These are phyloP conservation scores for Karstenula rhodostoma DNA, from an alignment of 2,329 filamentous ascomycete genomes.

Conservation along the genomic window DNA sequence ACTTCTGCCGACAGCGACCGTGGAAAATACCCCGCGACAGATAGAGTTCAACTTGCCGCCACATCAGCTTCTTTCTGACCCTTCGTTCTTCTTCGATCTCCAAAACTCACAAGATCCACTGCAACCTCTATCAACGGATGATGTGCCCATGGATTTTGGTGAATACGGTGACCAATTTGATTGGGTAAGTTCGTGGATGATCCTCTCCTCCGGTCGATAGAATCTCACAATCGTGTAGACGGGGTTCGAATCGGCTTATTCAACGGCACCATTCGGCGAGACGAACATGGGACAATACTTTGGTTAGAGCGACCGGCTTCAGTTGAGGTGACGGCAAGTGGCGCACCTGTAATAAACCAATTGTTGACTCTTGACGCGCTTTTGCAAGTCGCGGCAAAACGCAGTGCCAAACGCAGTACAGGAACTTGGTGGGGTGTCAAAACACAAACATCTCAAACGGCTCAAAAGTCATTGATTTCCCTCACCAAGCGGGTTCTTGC, in stretches of 20 bases:
- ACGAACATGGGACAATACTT: conserved; percentile 8
- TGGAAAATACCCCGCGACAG: conserved; percentile 1
- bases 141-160: conserved; percentile 35
- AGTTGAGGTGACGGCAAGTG: background rate
- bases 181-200: conserved; percentile 30
- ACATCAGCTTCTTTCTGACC: background rate
- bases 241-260: conserved; percentile 22
- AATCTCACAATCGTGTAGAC: conserved; percentile 15
- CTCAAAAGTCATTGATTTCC: too few relatives aligned
- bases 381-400: too few relatives aligned
- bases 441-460: too few relatives aligned
- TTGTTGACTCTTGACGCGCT: too few relatives aligned
- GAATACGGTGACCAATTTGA: conserved; percentile 34
- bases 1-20: background rate
- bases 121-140: conserved; percentile 25
- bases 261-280: conserved; percentile 18
- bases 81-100: conserved; percentile 27
- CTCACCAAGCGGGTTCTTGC: too few relatives aligned
- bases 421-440: too few relatives aligned
- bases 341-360: background rate
- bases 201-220: background rate
- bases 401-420: too few relatives aligned
- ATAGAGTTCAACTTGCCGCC: background rate
- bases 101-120: conserved; percentile 10
- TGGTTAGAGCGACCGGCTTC: background rate